phyloP scores from a whole-genome alignment of 352 stramenopile genomes.

The Globisporangium lucens region DNA sequence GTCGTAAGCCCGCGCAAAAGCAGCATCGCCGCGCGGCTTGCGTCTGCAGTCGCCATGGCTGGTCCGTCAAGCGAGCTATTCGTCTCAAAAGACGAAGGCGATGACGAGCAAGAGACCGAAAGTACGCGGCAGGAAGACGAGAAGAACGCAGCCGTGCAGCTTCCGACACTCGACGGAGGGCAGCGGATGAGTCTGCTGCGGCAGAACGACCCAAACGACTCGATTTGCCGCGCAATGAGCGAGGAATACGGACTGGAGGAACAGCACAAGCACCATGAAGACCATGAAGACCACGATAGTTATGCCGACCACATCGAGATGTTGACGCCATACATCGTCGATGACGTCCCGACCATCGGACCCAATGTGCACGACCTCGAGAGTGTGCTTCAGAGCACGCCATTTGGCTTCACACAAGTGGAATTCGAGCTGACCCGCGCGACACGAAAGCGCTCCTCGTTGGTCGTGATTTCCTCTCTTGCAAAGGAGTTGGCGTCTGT shows the following conservation, averaged over 20 bases:
- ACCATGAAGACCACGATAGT: background rate
- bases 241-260: background rate
- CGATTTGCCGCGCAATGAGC: background rate
- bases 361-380: conserved; percentile 12
- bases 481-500: conserved; percentile 4
- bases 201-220: background rate
- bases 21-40: background rate
- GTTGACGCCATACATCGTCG: conserved; percentile 10
- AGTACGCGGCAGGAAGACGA: background rate
- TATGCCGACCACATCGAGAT: background rate
- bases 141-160: background rate
- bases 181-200: background rate
- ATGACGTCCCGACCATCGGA: conserved; percentile 8
- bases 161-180: background rate
- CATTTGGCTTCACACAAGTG: conserved; percentile 20
- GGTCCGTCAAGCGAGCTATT: background rate
- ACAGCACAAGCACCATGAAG: background rate
- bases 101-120: background rate
- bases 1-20: background rate
- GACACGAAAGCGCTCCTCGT: conserved; percentile 11
- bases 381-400: background rate
- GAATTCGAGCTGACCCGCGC: background rate
- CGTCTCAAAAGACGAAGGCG: background rate
- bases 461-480: conserved; percentile 4
- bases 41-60: background rate